Evolutionary conservation across 768 basidiomycete genomes (phyloP).

Genomic region (Udeniomyces megalosporus): DNA sequence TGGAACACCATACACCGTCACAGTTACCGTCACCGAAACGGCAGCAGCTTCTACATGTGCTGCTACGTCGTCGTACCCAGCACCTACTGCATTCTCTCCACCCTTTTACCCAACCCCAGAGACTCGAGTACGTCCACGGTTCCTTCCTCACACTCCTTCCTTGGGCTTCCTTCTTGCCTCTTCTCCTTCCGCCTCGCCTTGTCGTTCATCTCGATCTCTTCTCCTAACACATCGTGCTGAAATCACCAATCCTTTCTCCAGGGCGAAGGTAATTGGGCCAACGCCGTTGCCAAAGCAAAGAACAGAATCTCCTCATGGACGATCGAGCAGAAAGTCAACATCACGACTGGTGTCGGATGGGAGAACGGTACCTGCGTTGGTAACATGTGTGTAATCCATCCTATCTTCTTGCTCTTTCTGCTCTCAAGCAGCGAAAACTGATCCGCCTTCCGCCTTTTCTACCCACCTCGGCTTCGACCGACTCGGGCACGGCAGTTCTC

Average conservation of each 20-base stretch:
- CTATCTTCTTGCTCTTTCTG: too few relatives aligned
- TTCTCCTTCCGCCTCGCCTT: too few relatives aligned
- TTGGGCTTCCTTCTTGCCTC: too few relatives aligned
- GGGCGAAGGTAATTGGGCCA: conserved; percentile 22
- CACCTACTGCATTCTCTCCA: background rate
- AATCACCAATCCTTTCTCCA: background rate
- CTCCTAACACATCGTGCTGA: too few relatives aligned
- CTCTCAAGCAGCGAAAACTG: too few relatives aligned
- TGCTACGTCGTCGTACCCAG: background rate
- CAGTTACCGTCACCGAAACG: background rate
- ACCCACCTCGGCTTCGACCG: too few relatives aligned
- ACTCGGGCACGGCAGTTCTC: too few relatives aligned
- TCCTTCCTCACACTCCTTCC: too few relatives aligned
- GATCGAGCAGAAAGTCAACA: conserved; percentile 41
- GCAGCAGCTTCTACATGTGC: background rate
- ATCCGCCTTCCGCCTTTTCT: background rate
- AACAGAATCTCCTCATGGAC: conserved; percentile 31
- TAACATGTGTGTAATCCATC: too few relatives aligned
- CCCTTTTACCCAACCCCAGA: background rate
- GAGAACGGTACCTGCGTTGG: background rate
- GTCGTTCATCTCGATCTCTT: too few relatives aligned
- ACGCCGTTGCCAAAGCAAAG: conserved; percentile 24
- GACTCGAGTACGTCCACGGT: background rate
- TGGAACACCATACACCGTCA: too few relatives aligned
- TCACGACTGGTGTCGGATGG: conserved; percentile 38